Conservation (phyloP, 1,139 yeast genomes). For the Candida mesenterica region DNA sequence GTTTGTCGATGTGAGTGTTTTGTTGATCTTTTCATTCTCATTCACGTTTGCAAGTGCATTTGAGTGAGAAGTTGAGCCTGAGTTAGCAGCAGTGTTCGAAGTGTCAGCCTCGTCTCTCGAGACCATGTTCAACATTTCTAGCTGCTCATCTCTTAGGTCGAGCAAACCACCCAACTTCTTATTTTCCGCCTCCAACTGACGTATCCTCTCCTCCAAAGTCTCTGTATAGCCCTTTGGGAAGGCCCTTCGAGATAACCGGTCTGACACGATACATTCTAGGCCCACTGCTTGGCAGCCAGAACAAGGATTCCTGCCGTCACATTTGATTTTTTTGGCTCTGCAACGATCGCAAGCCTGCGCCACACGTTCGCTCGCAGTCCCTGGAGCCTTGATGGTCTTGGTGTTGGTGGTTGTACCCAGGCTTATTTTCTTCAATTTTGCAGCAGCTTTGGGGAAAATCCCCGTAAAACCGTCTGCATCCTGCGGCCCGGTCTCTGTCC, state of each 20-base stretch:
- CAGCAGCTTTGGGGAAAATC: background rate
- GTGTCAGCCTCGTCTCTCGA: background rate
- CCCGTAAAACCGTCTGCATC: background rate
- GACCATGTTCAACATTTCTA: conserved; percentile 20
- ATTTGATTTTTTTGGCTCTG: conserved; percentile 72
- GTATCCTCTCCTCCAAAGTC: conserved; percentile 44
- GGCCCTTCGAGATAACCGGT: conserved; percentile 40
- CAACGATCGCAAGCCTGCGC: conserved; percentile 91
- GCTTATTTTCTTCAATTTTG: conserved; percentile 2
- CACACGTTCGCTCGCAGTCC: conserved; percentile 53
- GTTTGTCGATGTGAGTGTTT: conserved; percentile 12
- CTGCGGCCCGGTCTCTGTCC: background rate
- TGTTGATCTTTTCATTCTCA: background rate
- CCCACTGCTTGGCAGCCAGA: conserved; percentile 45
- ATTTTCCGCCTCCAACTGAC: conserved; percentile 47
- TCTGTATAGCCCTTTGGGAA: conserved; percentile 35
- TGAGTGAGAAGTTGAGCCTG: conserved; percentile 10
- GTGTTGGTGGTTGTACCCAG: conserved; percentile 17
- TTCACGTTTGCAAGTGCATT: conserved; percentile 34
- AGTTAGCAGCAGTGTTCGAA: conserved; percentile 8
- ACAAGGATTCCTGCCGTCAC: conserved; percentile 65
- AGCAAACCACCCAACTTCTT: conserved; percentile 44
- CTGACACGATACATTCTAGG: conserved; percentile 45
- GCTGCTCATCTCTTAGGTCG: conserved; percentile 62
- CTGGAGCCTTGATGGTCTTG: conserved; percentile 67